Conservation (phyloP, 2,329 filamentous ascomycete genomes). For the Myriosclerotinia curreyana region DNA sequence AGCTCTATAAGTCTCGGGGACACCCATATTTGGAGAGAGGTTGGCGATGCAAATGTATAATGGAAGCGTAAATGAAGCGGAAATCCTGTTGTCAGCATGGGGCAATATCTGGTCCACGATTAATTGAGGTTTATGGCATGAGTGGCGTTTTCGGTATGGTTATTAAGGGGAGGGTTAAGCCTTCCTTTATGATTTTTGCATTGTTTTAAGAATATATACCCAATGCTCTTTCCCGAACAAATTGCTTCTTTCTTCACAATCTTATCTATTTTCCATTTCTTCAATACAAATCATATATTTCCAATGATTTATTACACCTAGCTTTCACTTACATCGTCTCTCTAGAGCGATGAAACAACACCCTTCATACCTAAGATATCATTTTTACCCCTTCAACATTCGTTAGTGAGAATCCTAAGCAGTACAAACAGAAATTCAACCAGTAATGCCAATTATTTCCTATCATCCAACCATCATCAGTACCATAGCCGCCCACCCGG, state of each 20-base stretch:
- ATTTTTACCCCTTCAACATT: not conserved
- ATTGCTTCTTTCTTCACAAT: not conserved
- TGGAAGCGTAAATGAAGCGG: not conserved
- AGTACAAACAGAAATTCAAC: not conserved
- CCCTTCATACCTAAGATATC: slow-evolving; percentile 11
- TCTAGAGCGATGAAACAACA: slow-evolving; percentile 13
- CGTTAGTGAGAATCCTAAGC: not conserved
- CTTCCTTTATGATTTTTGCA: slow-evolving; percentile 23
- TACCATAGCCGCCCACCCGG: slow-evolving; percentile 28
- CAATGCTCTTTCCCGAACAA: slow-evolving; percentile 15
- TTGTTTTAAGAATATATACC: slow-evolving; percentile 18
- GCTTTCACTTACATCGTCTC: not conserved
- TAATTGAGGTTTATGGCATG: slow-evolving; percentile 6
- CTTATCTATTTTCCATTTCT: not conserved
- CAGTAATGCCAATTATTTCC: slow-evolving; percentile 29
- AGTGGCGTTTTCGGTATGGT: slow-evolving; percentile 20
- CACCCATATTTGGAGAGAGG: slow-evolving; percentile 50
- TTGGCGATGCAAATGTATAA: slow-evolving; percentile 39
- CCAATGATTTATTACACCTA: slow-evolving; percentile 11
- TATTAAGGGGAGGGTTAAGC: slow-evolving; percentile 18
- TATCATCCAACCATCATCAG: slow-evolving; percentile 32
- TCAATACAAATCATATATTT: not conserved
- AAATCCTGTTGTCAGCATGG: not conserved
- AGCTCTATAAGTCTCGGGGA: slow-evolving; percentile 50
- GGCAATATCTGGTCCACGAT: not conserved